phyloP scores from a whole-genome alignment of 108 stramenopile species.

The Asterionellopsis glacialis region DNA sequence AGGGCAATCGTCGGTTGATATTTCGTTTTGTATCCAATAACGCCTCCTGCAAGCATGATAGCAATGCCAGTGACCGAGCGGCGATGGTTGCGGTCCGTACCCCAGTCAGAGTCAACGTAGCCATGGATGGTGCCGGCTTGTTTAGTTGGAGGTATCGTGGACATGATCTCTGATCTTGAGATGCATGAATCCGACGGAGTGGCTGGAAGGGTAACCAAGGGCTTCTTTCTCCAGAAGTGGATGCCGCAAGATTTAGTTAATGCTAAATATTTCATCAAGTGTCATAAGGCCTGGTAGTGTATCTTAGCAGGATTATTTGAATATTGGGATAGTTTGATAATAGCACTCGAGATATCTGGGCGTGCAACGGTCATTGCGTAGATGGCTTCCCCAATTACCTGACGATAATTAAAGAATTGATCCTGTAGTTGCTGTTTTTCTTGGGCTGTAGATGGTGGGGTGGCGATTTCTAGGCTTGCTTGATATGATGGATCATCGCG shows the following conservation, averaged over 20 bases:
- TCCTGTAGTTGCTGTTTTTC: not conserved
- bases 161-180: not conserved
- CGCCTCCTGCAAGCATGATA: constrained; percentile 10
- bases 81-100: not conserved
- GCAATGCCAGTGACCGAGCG: constrained; percentile 2
- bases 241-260: constrained; percentile 12
- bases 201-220: no score
- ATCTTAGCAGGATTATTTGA: no score
- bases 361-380: no score
- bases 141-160: not conserved
- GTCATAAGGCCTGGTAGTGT: no score
- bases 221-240: constrained; percentile 7
- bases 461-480: not conserved
- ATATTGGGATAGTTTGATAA: no score
- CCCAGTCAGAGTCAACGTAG: constrained; percentile 28
- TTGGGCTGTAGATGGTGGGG: not conserved
- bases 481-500: not conserved
- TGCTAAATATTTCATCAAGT: constrained; percentile 11
- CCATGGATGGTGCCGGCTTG: constrained; percentile 2
- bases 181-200: no score
- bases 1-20: constrained; percentile 12
- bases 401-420: constrained; percentile 16
- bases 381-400: no score
- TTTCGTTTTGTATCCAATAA: constrained; percentile 7
- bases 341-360: constrained; percentile 26